Conservation (phyloP, 2,329 filamentous ascomycete genomes). For the Ambrosiella beaveri region DNA sequence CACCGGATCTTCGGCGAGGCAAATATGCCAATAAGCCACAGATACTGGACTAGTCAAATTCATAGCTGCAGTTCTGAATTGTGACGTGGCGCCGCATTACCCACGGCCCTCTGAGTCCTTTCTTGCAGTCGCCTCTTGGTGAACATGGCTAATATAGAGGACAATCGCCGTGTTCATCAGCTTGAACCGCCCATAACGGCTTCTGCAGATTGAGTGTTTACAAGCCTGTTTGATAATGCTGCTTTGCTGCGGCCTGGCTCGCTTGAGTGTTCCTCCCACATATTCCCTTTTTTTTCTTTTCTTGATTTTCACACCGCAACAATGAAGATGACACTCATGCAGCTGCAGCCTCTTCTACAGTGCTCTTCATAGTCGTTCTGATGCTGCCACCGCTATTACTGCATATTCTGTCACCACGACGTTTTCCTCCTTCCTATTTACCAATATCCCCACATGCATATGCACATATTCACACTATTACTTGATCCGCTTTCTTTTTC, state of each 20-base stretch:
- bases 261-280: background rate
- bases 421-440: background rate
- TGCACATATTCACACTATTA: background rate
- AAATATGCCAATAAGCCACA: too few relatives aligned
- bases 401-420: background rate
- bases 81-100: slow-evolving; percentile 10
- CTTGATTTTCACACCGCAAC: background rate
- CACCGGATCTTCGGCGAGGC: too few relatives aligned
- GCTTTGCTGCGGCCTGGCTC: background rate
- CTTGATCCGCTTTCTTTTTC: background rate
- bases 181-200: background rate
- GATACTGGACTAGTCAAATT: background rate
- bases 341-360: background rate
- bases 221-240: background rate
- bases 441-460: background rate
- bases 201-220: background rate
- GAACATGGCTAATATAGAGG: too few relatives aligned
- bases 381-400: background rate
- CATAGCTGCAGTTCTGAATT: background rate
- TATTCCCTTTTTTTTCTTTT: background rate
- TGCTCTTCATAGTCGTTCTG: background rate
- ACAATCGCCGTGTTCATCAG: background rate
- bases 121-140: background rate
- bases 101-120: slow-evolving; percentile 4
- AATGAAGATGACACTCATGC: background rate